Evolutionary conservation across 1,284 basidiomycete species (phyloP).

Genomic region (Sanguinoderma infundibulare): DNA sequence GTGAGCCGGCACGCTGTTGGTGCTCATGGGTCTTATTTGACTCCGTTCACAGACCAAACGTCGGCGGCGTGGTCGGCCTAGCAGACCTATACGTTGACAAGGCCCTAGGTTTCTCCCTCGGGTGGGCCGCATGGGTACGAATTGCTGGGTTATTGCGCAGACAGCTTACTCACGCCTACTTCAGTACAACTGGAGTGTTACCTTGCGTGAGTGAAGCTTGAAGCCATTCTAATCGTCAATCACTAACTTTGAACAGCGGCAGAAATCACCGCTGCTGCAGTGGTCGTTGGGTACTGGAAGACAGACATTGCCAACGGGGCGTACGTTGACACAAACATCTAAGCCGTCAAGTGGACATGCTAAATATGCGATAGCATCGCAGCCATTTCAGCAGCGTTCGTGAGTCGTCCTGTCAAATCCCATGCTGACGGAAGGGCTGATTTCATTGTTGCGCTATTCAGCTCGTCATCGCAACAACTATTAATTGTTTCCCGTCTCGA

Average conservation of each 20-base stretch:
- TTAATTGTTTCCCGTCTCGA: slow-evolving; percentile 35
- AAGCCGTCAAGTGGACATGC: not conserved
- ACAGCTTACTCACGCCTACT: not conserved
- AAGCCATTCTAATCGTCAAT: no score
- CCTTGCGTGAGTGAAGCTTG: slow-evolving; percentile 28
- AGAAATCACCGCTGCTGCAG: slow-evolving; percentile 34
- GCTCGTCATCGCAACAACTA: slow-evolving; percentile 68
- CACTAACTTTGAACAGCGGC: slow-evolving; percentile 25
- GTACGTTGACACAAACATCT: slow-evolving; percentile 14
- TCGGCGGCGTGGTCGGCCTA: slow-evolving; percentile 80
- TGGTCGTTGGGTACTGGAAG: slow-evolving; percentile 32
- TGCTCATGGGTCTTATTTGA: slow-evolving; percentile 4
- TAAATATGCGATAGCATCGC: slow-evolving; percentile 13
- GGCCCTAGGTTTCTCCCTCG: slow-evolving; percentile 35
- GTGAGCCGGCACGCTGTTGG: slow-evolving; percentile 14
- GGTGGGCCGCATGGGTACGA: slow-evolving; percentile 38
- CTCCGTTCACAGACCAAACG: slow-evolving; percentile 65
- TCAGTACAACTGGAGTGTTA: slow-evolving; percentile 38
- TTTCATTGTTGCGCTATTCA: slow-evolving; percentile 44
- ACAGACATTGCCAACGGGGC: slow-evolving; percentile 11
- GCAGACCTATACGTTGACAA: slow-evolving; percentile 46
- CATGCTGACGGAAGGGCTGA: not conserved
- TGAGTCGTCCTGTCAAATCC: slow-evolving; percentile 8
- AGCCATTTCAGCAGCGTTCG: slow-evolving; percentile 27
- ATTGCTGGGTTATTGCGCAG: not conserved